phyloP scores from a whole-genome alignment of 345 rosid species.

The Mangifera indica region DNA sequence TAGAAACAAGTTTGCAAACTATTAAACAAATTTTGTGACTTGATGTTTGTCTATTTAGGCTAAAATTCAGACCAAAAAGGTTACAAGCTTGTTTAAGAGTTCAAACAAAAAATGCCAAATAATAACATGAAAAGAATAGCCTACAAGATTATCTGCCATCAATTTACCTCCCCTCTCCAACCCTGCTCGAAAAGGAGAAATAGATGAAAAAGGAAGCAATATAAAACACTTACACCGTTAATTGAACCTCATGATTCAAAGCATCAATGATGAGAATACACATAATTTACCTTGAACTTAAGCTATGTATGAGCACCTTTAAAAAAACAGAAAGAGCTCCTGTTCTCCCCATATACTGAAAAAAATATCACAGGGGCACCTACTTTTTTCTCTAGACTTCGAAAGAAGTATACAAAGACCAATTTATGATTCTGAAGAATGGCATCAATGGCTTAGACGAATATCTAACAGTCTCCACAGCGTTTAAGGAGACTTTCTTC shows the following conservation, averaged over 20 bases:
- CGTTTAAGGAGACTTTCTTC: constrained; percentile 34
- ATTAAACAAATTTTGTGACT: constrained; percentile 8
- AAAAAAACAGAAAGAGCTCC: constrained; percentile 21
- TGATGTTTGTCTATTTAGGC: constrained; percentile 8
- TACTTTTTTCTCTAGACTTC: constrained; percentile 35
- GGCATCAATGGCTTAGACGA: constrained; percentile 42
- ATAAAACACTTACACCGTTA: not conserved
- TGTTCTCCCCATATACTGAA: constrained; percentile 31
- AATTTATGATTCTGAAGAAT: constrained; percentile 36
- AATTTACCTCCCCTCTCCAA: not conserved
- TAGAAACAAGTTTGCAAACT: not conserved
- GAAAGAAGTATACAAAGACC: constrained; percentile 32
- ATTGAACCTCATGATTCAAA: constrained; percentile 13
- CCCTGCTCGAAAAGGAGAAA: constrained; percentile 5
- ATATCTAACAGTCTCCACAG: constrained; percentile 39
- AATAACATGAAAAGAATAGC: constrained; percentile 1
- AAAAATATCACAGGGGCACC: constrained; percentile 33
- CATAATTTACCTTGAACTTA: constrained; percentile 28
- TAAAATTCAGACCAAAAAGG: not conserved
- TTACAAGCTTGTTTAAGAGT: constrained; percentile 13
- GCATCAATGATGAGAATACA: constrained; percentile 11
- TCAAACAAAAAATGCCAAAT: constrained; percentile 3
- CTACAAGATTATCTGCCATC: constrained; percentile 16
- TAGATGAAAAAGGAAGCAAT: not conserved
- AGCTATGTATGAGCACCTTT: constrained; percentile 28